Evolutionary conservation across 208 protist genomes (phyloP).

Genomic region (Acanthamoeba triangularis): DNA sequence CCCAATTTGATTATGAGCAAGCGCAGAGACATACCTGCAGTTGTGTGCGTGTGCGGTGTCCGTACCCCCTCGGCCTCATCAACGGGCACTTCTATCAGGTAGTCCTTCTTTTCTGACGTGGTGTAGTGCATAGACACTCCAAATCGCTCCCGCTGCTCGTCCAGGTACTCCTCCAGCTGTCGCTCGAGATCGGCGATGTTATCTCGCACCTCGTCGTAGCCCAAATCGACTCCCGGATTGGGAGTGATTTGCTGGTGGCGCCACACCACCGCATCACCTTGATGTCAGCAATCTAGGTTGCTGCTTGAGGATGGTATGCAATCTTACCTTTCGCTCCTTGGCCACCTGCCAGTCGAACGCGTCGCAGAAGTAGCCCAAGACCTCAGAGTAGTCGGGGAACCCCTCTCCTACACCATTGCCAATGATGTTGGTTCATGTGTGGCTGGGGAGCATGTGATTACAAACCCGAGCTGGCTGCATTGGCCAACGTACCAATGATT

Average conservation of each 20-base stretch:
- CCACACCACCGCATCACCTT: neutral
- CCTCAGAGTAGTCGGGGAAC: constrained; percentile 55
- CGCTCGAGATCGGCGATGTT: constrained; percentile 43
- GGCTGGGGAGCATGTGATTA: no score
- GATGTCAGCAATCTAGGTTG: neutral
- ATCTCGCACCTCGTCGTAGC: constrained; percentile 48
- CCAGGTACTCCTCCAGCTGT: constrained; percentile 54
- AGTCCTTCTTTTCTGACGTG: constrained; percentile 55
- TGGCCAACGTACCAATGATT: neutral
- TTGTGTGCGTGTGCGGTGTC: neutral
- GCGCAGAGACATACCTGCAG: neutral
- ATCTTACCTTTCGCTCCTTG: constrained; percentile 47
- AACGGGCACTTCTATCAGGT: constrained; percentile 48
- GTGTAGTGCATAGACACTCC: neutral
- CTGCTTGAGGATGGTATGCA: neutral
- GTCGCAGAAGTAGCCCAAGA: constrained; percentile 15
- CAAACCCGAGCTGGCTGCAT: neutral
- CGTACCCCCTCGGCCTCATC: constrained; percentile 22
- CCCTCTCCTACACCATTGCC: neutral
- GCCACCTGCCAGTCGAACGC: constrained; percentile 69
- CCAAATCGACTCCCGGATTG: constrained; percentile 35
- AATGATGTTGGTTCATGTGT: neutral
- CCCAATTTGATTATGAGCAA: neutral
- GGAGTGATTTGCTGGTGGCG: constrained; percentile 71
- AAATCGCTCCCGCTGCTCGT: constrained; percentile 51